Evolutionary conservation across 108 stramenopile genomes (phyloP), one percentile per base, ranked within the genome.

Genomic region (Cyclotella baltica): DNA sequence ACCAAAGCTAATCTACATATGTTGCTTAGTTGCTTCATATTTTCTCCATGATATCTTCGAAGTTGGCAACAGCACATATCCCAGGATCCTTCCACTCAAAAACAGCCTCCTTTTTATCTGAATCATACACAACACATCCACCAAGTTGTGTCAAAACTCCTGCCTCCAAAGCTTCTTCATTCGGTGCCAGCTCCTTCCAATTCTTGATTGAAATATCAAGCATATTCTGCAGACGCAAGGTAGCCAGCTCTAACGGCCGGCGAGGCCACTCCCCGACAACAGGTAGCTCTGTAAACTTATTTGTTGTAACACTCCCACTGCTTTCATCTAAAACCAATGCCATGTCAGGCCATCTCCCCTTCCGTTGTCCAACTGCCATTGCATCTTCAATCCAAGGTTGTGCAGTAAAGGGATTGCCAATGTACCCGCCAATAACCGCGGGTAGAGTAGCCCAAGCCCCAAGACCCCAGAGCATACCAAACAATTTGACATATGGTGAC

Each of bases 391-490:
- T 94, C 96, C 96, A 96, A 20, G 86, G 88, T 67, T 91, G 90
- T 25, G 85, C 69, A 18, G 57, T 78, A 46, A 90, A 93, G n/a
- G 96, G 96, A 81, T 94, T 96, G 20, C 96, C 96, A 65, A 96
- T 85, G 84, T 96, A 96, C 20, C 96, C 96, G 15, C 91, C 92
- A 64, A 96, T 93, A 9, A 96, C 96, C 25, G 92, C 88, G 33
- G 96, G 96, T n/a, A 96, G 72, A 20, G 96, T 96, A 9, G 92
- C 93, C 92, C 93, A 93, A 0, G 92, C 93, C 35, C 96, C 96
- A 30, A 96, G 85, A 19, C 96, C 96, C 46, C 62, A 92, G n/a
- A 96, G 88, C 96, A 96, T 96, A 30, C 92, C 92, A 78, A 92
- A 96, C 22, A 96, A 83, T 66, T 96, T 96, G 27, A 93, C 58